phyloP scores from a whole-genome alignment of 2,329 filamentous ascomycete genomes.

The Pseudocercospora crystallina region DNA sequence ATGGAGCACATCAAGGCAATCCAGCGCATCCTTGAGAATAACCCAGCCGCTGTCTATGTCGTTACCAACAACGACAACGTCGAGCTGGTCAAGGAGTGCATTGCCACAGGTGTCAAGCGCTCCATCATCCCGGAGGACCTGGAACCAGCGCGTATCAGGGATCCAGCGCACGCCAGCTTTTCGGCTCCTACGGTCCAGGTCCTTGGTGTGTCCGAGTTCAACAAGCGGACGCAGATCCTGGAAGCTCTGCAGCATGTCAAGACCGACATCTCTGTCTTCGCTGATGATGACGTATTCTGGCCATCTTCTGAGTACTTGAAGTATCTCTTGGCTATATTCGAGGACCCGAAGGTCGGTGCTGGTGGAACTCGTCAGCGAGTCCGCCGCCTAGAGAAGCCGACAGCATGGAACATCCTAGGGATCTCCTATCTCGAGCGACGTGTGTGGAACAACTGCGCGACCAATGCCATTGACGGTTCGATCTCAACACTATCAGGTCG shows the following conservation, averaged over 20 bases:
- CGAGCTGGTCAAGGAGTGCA: slow-evolving; percentile 17
- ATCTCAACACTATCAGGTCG: slow-evolving; percentile 60
- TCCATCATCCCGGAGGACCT: no score
- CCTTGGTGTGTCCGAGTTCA: slow-evolving; percentile 35
- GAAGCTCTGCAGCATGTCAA: slow-evolving; percentile 30
- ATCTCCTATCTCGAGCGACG: slow-evolving; percentile 61
- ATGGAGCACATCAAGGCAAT: slow-evolving; percentile 33
- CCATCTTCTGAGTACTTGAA: slow-evolving; percentile 28
- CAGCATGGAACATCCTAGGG: slow-evolving; percentile 55
- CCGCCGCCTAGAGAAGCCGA: slow-evolving; percentile 36
- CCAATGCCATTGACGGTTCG: slow-evolving; percentile 58
- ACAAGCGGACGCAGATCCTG: slow-evolving; percentile 38
- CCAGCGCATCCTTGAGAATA: slow-evolving; percentile 24
- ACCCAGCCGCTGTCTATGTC: slow-evolving; percentile 29
- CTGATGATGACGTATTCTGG: slow-evolving; percentile 41
- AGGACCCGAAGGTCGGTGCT: slow-evolving; percentile 50
- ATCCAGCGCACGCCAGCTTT: background rate
- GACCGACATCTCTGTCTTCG: slow-evolving; percentile 33
- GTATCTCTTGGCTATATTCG: slow-evolving; percentile 40
- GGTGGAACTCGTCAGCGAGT: slow-evolving; percentile 60
- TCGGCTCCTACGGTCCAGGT: slow-evolving; percentile 24
- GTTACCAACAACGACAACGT: slow-evolving; percentile 31
- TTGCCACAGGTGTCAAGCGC: background rate
- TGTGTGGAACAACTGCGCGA: slow-evolving; percentile 61
- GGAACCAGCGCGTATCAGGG: no score